phyloP scores from a whole-genome alignment of 768 basidiomycete genomes.

The Kwoniella heveanensis region DNA sequence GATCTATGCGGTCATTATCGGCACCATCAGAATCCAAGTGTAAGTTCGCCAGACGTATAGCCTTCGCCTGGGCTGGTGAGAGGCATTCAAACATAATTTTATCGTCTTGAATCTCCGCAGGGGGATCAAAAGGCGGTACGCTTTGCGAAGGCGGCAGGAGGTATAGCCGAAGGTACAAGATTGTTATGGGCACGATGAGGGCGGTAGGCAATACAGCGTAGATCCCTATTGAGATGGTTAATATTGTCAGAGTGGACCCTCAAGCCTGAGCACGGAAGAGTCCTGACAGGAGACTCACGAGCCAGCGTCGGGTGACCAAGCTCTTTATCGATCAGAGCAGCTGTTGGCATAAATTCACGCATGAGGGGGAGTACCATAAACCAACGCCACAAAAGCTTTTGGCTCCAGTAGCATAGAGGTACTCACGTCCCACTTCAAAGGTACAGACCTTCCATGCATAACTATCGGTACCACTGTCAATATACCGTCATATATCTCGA shows the following conservation, averaged over 20 bases:
- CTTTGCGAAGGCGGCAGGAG: constrained; percentile 41
- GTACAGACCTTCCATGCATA: constrained; percentile 25
- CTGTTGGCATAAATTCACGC: constrained; percentile 7
- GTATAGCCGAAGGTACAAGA: constrained; percentile 43
- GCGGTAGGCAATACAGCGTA: constrained; percentile 30
- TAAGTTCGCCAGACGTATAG: constrained; percentile 6
- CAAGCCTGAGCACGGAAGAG: too few species aligned
- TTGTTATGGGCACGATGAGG: constrained; percentile 22
- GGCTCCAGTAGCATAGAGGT: too few species aligned
- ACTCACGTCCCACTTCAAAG: constrained; percentile 40
- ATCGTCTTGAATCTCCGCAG: constrained; percentile 9
- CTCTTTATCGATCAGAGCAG: constrained; percentile 16
- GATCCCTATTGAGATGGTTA: constrained; percentile 18
- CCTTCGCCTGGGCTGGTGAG: constrained; percentile 27
- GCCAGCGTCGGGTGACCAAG: constrained; percentile 11
- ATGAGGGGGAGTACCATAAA: too few species aligned
- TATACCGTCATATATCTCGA: too few species aligned
- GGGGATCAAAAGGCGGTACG: constrained; percentile 36
- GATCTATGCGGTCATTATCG: too few species aligned
- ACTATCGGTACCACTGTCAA: constrained; percentile 6
- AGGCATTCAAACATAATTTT: constrained; percentile 41
- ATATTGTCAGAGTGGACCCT: too few species aligned
- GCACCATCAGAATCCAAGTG: too few species aligned
- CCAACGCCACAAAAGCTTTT: too few species aligned
- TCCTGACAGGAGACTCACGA: constrained; percentile 13